Base-by-base conservation (phyloP, 2,329 filamentous ascomycete species). In the Fusarium sp. region DNA sequence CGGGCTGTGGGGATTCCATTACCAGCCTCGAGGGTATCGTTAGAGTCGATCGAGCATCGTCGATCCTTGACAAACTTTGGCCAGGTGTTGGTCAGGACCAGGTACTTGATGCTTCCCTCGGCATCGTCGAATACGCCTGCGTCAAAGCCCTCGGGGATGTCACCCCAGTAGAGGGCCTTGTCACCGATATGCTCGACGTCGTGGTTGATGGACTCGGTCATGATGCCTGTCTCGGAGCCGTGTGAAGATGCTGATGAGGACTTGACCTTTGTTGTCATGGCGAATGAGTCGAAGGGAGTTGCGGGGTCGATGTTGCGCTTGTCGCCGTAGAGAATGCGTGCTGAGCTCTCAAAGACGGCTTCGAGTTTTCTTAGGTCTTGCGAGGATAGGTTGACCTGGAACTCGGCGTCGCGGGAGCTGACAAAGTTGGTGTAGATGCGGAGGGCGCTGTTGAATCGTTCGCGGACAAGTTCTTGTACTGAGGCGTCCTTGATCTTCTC, bases 41-140 rank as follows among this genome's bases (percentile, higher is more conserved):
- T 71, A 9, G 78, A 78, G 57, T 83, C 82, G 40, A 81, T 74
- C 1, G 81, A 83, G n/a, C 77, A 75, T 36, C 81, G 75, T 57
- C 81, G 75, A 60, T 87, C 85, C 67, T 81, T 84, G 68, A 90
- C 86, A 71, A 88, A 91, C 78, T 89, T 90, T 38, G 88, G 88
- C 91, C 91, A 93, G 0, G 91, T 93, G 79, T 93, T 93, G 16
- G 91, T 92, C 64, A 93, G 82, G 3, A 93, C 91, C 9, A 93
- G 85, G 69, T 92, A 91, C 80, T 92, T 92, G 82, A 93, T 89
- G 76, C 87, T 89, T 16, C 82, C 80, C 77, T 92, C 88, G 0
- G 91, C 88, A 20, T 84, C 86, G 74, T 92, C 90, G 74, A 93
- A 93, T 6, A 93, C 85, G 0, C 78, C 79, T 6, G 84, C 82